phyloP scores from a whole-genome alignment of 2,329 filamentous ascomycete species.

The Cladobotryum protrusum region DNA sequence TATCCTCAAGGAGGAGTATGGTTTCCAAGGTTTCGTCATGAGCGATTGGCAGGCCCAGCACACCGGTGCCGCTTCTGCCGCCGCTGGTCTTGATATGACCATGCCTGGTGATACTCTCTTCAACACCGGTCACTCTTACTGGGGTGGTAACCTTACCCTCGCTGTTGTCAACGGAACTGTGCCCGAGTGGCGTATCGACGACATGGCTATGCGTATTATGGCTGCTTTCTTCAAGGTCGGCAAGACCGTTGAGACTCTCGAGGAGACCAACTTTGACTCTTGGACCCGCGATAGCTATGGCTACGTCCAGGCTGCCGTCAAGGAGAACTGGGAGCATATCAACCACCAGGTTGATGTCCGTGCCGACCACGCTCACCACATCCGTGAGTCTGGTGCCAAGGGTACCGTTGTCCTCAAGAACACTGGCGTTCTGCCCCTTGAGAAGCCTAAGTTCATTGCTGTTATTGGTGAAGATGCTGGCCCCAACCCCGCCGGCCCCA shows the following conservation, averaged over 20 bases:
- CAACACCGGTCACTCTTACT: slow-evolving; percentile 65
- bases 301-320: slow-evolving; percentile 56
- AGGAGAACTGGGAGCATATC: slow-evolving; percentile 59
- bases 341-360: slow-evolving; percentile 84
- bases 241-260: slow-evolving; percentile 39
- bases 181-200: slow-evolving; percentile 80
- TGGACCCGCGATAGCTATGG: slow-evolving; percentile 77
- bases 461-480: slow-evolving; percentile 82
- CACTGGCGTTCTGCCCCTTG: slow-evolving; percentile 66
- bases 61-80: slow-evolving; percentile 57
- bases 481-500: slow-evolving; percentile 66
- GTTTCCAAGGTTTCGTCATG: slow-evolving; percentile 76
- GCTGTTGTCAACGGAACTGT: slow-evolving; percentile 85
- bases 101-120: slow-evolving; percentile 83
- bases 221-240: slow-evolving; percentile 63
- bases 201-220: slow-evolving; percentile 85
- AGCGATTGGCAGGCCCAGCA: slow-evolving; percentile 78
- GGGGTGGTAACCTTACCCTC: slow-evolving; percentile 82
- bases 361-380: slow-evolving; percentile 62
- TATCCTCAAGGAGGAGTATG: slow-evolving; percentile 70
- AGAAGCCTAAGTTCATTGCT: slow-evolving; percentile 66
- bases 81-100: slow-evolving; percentile 76
- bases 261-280: slow-evolving; percentile 74
- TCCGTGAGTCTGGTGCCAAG: slow-evolving; percentile 70
- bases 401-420: slow-evolving; percentile 92